Evolutionary conservation across 2,329 filamentous ascomycete species (phyloP).

Genomic region (Paecilomyces fulvus): DNA sequence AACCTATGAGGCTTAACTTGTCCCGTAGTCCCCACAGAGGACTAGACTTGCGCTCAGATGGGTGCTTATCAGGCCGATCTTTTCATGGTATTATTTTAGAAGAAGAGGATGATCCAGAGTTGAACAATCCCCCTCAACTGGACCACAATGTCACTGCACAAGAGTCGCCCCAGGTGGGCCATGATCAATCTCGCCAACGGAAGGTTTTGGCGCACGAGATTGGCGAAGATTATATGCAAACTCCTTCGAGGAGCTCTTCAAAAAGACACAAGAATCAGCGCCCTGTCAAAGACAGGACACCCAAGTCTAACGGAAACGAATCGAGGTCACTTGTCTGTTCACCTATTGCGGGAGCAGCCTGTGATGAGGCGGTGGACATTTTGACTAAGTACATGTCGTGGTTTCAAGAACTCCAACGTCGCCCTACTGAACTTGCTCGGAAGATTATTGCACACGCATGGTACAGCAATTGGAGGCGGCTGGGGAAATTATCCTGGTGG

Average conservation of each 20-base stretch:
- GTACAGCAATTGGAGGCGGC: slow-evolving; percentile 20
- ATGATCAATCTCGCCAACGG: neutral
- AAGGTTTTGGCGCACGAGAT: neutral
- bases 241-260: neutral
- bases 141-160: neutral
- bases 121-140: neutral
- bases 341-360: neutral
- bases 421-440: slow-evolving; percentile 17
- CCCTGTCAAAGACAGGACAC: neutral
- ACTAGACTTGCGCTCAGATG: neutral
- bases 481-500: slow-evolving; percentile 28
- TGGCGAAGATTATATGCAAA: neutral
- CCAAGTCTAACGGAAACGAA: neutral
- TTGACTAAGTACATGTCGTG: slow-evolving; percentile 13
- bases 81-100: neutral
- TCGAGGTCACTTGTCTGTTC: neutral
- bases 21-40: neutral
- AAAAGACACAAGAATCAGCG: neutral
- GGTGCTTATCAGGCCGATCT: neutral
- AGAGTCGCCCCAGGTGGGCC: neutral
- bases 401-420: slow-evolving; percentile 10
- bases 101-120: neutral
- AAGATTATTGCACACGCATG: slow-evolving; percentile 27
- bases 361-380: slow-evolving; percentile 5
- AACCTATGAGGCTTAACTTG: slow-evolving; percentile 3